Base-by-base conservation (phyloP, 1,139 yeast species). In the Suhomyces wounanorum region DNA sequence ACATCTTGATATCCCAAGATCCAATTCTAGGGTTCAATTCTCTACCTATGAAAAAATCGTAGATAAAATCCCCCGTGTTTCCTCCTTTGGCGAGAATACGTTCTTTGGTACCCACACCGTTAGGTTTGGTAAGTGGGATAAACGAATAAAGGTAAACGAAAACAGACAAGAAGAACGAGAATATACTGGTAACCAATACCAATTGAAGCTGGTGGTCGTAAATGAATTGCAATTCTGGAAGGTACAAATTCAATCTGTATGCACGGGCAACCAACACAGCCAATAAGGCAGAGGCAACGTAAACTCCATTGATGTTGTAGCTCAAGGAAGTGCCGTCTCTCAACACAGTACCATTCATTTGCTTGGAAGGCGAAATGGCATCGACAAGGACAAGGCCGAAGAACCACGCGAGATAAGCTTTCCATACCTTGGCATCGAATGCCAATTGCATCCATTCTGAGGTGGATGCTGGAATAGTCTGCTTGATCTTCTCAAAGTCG, bases 11-110 rank as follows among this genome's bases (percentile, higher is more conserved):
- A 65, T 94, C 99, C 79, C 92, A 83, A 1, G 79, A 64, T 0
- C 96, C 96, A 51, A 90, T 73, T 59, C 98, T 78, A 31, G 99
- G 99, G 65, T 95, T 95, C 64, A 95, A 76, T 67, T 94, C 98
- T 49, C 99, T 82, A 28, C 99, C 99, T 66, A 94, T 91, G 64
- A 90, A 95, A 97, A 97, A 94, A 68, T 94, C 97, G 65, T 89
- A 94, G 28, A 92, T 61, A 1, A 71, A 58, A 58, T 82, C 84
- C 0, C 90, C 89, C 0, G 96, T 78, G 69, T 94, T 94, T 3
- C 99, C 99, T 44, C 95, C 95, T 40, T 81, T 71, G 0, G 97
- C 94, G 51, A 94, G 75, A 41, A 92, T 82, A 53, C 89, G 78
- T 62, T 89, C 95, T 16, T 73, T 74, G 4, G 83, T 84, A 16